These are phyloP conservation scores for Pseudopyricularia javanii DNA, from an alignment of 2,329 filamentous ascomycete species.

Conservation along the genomic window DNA sequence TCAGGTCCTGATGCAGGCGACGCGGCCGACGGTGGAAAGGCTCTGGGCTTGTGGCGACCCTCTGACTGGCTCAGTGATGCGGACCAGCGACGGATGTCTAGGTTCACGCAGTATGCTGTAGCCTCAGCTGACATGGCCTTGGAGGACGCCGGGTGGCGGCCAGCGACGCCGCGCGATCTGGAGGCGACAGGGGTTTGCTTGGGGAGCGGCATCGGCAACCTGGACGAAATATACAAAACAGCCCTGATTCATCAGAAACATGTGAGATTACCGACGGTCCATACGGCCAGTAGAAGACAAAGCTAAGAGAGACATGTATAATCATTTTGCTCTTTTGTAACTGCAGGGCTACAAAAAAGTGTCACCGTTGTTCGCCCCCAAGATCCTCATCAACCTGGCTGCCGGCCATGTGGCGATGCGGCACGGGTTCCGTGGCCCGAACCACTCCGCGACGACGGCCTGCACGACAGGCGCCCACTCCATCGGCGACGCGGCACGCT, in stretches of 20 bases:
- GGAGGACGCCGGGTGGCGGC: conserved; percentile 66
- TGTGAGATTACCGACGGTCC: conserved; percentile 32
- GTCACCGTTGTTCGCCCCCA: conserved; percentile 85
- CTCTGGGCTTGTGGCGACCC: conserved; percentile 31
- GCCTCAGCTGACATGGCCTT: conserved; percentile 80
- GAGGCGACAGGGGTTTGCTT: conserved; percentile 83
- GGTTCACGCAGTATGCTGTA: conserved; percentile 83
- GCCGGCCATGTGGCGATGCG: conserved; percentile 93
- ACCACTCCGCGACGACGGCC: conserved; percentile 85
- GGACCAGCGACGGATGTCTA: conserved; percentile 70
- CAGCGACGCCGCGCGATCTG: conserved; percentile 44
- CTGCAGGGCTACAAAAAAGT: conserved; percentile 79
- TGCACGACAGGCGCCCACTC: conserved; percentile 95
- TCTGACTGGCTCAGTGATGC: conserved; percentile 39
- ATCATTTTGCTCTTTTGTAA: neutral
- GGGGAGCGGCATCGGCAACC: conserved; percentile 88
- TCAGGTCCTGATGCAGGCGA: conserved; percentile 19
- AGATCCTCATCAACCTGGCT: conserved; percentile 86
- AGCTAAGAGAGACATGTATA: neutral
- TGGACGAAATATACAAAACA: conserved; percentile 81
- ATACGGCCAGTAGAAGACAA: too few species aligned
- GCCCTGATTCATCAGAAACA: conserved; percentile 63
- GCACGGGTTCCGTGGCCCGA: conserved; percentile 79
- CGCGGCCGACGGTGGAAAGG: conserved; percentile 4
- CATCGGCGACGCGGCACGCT: conserved; percentile 83